phyloP scores from a whole-genome alignment of 1,284 basidiomycete genomes.

The Volvariella volvacea region DNA sequence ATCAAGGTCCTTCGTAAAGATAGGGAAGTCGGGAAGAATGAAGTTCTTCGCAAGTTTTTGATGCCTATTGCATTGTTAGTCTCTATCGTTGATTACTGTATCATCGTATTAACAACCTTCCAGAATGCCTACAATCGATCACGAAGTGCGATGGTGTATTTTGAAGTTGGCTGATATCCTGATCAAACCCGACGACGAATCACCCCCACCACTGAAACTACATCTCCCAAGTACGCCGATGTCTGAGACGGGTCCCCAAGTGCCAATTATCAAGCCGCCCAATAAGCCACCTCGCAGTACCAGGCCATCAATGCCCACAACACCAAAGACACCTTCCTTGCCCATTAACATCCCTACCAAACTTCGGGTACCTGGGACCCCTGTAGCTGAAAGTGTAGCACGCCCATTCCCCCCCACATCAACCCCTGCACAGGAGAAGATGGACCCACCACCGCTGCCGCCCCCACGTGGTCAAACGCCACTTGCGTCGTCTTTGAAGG shows the following conservation, averaged over 20 bases:
- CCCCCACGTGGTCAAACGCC: conserved; percentile 17
- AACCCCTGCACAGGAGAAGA: conserved; percentile 18
- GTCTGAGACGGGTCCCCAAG: conserved; percentile 47
- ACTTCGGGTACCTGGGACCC: conserved; percentile 36
- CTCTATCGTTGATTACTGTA: conserved; percentile 7
- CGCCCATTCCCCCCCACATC: conserved; percentile 18
- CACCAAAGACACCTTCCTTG: conserved; percentile 30
- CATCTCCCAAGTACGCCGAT: conserved; percentile 78
- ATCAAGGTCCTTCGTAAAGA: conserved; percentile 81
- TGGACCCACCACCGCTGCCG: conserved; percentile 25
- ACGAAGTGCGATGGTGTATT: conserved; percentile 86
- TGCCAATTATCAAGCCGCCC: conserved; percentile 45
- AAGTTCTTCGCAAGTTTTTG: conserved; percentile 70
- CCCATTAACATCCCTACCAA: conserved; percentile 27
- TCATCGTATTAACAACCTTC: conserved; percentile 9
- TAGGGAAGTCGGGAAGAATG: conserved; percentile 80
- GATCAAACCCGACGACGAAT: conserved; percentile 77
- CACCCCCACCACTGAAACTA: conserved; percentile 81
- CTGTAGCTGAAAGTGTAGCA: conserved; percentile 15
- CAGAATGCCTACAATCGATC: conserved; percentile 71
- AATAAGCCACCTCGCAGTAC: conserved; percentile 31
- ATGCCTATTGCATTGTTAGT: conserved; percentile 78
- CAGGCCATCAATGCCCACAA: conserved; percentile 40
- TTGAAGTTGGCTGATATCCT: conserved; percentile 91
- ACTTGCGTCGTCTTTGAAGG: no score